Percentiles rank a stretch among this genome's conserved stretches.
phyloP scores from a whole-genome alignment of 768 basidiomycete species.

The Leccinellum rugosiceps region DNA sequence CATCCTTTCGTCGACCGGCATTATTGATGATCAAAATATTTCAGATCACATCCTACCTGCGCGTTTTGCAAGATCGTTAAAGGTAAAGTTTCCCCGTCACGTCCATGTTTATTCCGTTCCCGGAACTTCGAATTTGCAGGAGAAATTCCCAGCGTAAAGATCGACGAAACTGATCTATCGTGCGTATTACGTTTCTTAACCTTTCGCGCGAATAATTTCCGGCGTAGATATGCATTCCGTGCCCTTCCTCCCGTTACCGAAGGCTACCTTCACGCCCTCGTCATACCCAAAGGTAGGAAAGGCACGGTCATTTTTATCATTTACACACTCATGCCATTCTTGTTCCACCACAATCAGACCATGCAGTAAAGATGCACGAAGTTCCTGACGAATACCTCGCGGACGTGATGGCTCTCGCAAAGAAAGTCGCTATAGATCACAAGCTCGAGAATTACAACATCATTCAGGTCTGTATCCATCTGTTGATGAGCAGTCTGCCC shows the following conservation, averaged over 20 bases:
- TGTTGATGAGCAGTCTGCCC: background rate
- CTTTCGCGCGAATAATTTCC: background rate
- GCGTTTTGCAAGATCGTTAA: conserved; percentile 94
- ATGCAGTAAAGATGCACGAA: conserved; percentile 82
- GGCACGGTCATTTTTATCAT: fast-evolving
- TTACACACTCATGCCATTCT: background rate
- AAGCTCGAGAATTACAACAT: conserved; percentile 81
- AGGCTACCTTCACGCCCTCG: conserved; percentile 67
- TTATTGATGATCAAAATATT: background rate
- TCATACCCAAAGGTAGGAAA: conserved; percentile 84
- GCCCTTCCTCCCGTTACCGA: conserved; percentile 85
- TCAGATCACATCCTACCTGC: conserved; percentile 58
- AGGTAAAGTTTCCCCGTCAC: conserved; percentile 39
- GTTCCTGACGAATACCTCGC: conserved; percentile 79
- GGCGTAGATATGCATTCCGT: conserved; percentile 73
- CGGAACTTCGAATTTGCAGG: conserved; percentile 41
- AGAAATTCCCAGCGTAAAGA: conserved; percentile 83
- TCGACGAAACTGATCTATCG: conserved; percentile 71
- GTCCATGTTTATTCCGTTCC: background rate
- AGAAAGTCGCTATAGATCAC: conserved; percentile 76
- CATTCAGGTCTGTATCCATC: conserved; percentile 46
- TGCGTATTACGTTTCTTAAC: conserved; percentile 36
- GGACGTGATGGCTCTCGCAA: conserved; percentile 76
- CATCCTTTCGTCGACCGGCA: background rate
- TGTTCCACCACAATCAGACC: conserved; percentile 47